Percentiles rank a stretch among this genome's conserved stretches.
These are phyloP conservation scores for Albatrellus ellisii DNA, from an alignment of 768 basidiomycete genomes.

Conservation along the genomic window DNA sequence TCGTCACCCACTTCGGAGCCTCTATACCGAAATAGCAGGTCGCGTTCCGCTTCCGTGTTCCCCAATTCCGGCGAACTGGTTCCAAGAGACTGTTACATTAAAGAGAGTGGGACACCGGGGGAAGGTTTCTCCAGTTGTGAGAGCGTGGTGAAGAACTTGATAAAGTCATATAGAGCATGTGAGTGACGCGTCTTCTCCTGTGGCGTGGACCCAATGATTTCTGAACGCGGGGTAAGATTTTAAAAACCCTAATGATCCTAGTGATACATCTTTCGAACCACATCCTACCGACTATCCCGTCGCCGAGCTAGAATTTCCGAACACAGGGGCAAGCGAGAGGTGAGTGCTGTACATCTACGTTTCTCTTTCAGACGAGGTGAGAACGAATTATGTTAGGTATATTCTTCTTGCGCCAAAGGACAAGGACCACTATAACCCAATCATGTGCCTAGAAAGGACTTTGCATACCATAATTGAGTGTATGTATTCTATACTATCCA, in stretches of 20 bases:
- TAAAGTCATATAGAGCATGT: conserved; percentile 64
- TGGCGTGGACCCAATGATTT: not conserved
- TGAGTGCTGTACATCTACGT: conserved; percentile 20
- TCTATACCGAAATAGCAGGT: conserved; percentile 28
- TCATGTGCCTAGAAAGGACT: conserved; percentile 63
- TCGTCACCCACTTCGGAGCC: conserved; percentile 14
- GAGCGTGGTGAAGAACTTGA: conserved; percentile 43
- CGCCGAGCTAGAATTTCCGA: conserved; percentile 70
- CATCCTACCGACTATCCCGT: conserved; percentile 45
- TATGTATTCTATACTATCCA: not conserved
- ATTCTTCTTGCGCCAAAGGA: conserved; percentile 71
- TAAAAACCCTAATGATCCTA: conserved; percentile 46
- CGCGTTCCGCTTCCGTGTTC: conserved; percentile 49
- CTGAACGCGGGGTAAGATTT: conserved; percentile 36
- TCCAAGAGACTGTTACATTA: conserved; percentile 35
- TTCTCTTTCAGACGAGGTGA: not conserved
- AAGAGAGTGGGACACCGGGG: conserved; percentile 40
- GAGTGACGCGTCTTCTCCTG: conserved; percentile 17
- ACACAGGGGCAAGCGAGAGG: conserved; percentile 55
- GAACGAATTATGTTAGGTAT: conserved; percentile 32
- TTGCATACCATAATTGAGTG: conserved; percentile 62
- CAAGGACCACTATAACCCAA: conserved; percentile 79
- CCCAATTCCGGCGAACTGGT: conserved; percentile 27
- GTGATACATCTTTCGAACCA: conserved; percentile 51
- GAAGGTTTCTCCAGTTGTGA: conserved; percentile 47